Evolutionary conservation across 2,329 filamentous ascomycete species (phyloP).

Genomic region (Talaromyces marneffei): DNA sequence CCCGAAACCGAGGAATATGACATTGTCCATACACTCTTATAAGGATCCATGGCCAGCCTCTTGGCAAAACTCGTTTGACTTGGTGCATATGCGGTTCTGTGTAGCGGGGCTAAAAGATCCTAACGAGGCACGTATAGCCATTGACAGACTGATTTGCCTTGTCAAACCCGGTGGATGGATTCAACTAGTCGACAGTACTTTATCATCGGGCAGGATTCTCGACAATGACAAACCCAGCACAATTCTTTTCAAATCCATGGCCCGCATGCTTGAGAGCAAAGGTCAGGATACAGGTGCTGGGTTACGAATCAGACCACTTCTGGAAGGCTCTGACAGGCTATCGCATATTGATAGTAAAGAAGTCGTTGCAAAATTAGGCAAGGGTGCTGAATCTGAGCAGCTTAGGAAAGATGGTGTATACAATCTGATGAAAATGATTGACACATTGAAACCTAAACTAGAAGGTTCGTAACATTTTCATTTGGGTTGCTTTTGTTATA

Average conservation of each 20-base stretch:
- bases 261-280: slow-evolving; percentile 5
- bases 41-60: slow-evolving; percentile 6
- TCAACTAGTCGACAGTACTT: slow-evolving; percentile 27
- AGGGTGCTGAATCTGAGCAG: not conserved
- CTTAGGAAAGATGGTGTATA: not conserved
- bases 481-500: not conserved
- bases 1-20: not conserved
- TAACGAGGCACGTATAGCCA: slow-evolving; percentile 1
- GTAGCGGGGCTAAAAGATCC: not conserved
- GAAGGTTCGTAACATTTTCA: not conserved
- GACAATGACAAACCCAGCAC: slow-evolving; percentile 1
- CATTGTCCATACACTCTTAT: not conserved
- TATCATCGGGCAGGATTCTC: not conserved
- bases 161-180: slow-evolving; percentile 28
- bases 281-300: slow-evolving; percentile 7
- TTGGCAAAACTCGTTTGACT: slow-evolving; percentile 9
- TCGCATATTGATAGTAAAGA: not conserved
- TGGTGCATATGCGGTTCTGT: slow-evolving; percentile 9
- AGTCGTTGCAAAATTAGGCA: slow-evolving; percentile 1
- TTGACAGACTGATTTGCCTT: slow-evolving; percentile 5
- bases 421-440: slow-evolving; percentile 9
- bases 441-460: slow-evolving; percentile 7
- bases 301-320: not conserved
- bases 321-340: not conserved
- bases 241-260: slow-evolving; percentile 8